Evolutionary conservation across 306 rosid genomes (phyloP).

Genomic region (Quercus glauca): DNA sequence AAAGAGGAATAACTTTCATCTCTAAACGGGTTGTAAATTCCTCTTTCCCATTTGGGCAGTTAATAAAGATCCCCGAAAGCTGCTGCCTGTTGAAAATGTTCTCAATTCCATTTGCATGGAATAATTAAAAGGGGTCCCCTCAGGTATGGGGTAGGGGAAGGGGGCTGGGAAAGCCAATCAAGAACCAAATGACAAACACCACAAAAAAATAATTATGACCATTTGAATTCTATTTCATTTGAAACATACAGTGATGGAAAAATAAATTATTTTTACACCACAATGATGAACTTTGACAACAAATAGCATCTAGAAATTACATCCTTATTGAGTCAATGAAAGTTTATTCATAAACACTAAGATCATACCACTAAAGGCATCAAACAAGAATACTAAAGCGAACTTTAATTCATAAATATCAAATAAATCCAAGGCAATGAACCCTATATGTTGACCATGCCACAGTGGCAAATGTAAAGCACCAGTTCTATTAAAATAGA

Average conservation of each 20-base stretch:
- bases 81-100: background rate
- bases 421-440: background rate
- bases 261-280: slow-evolving; percentile 1
- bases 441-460: background rate
- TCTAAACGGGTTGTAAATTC: background rate
- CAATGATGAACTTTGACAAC: background rate
- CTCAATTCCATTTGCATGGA: background rate
- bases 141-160: background rate
- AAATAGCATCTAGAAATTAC: slow-evolving; percentile 13
- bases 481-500: slow-evolving; percentile 7
- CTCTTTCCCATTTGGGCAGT: background rate
- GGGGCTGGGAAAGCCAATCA: background rate
- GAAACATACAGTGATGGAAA: background rate
- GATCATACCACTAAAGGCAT: background rate
- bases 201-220: background rate
- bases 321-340: slow-evolving; percentile 5
- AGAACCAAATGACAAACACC: background rate
- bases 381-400: background rate
- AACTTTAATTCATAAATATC: background rate
- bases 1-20: too few relatives aligned
- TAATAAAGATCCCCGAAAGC: background rate
- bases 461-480: slow-evolving; percentile 2
- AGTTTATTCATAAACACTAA: background rate
- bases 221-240: background rate
- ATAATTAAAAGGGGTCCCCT: background rate